Evolutionary conservation across 1,284 basidiomycete genomes (phyloP).

Genomic region (Ganoderma lucidum): DNA sequence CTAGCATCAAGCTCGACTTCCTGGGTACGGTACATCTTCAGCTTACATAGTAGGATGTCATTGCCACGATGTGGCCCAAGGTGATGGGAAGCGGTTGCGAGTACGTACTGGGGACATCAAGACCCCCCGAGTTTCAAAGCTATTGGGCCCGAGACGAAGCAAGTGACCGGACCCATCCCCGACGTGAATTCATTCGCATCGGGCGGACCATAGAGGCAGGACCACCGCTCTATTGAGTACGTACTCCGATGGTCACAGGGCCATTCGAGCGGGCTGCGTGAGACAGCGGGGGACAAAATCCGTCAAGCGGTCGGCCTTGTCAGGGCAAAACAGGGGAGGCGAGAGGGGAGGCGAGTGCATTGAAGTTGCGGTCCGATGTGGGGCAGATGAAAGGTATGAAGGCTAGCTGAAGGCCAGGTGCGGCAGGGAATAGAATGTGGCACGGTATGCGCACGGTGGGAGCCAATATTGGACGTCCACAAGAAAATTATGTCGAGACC

Average conservation of each 20-base stretch:
- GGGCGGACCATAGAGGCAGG: slow-evolving; percentile 10
- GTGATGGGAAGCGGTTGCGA: neutral
- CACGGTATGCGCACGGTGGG: neutral
- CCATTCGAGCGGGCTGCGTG: neutral
- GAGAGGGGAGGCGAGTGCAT: neutral
- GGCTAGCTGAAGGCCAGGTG: neutral
- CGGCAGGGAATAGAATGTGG: neutral
- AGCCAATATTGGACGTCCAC: neutral
- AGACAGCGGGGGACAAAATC: neutral
- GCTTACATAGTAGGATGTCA: neutral
- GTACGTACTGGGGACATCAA: slow-evolving; percentile 8
- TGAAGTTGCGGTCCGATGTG: neutral
- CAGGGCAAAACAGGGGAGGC: neutral
- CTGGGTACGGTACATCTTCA: neutral
- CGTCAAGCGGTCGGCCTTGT: slow-evolving; percentile 4
- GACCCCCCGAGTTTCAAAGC: neutral
- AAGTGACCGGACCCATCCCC: neutral
- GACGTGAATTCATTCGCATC: neutral
- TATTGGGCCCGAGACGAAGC: neutral
- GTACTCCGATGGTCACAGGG: slow-evolving; percentile 3
- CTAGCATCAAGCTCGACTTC: neutral
- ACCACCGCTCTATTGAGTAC: neutral
- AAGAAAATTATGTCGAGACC: neutral
- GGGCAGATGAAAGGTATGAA: neutral
- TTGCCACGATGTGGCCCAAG: neutral